phyloP scores from a whole-genome alignment of 805 yeast species.

The Yamadazyma sp. region DNA sequence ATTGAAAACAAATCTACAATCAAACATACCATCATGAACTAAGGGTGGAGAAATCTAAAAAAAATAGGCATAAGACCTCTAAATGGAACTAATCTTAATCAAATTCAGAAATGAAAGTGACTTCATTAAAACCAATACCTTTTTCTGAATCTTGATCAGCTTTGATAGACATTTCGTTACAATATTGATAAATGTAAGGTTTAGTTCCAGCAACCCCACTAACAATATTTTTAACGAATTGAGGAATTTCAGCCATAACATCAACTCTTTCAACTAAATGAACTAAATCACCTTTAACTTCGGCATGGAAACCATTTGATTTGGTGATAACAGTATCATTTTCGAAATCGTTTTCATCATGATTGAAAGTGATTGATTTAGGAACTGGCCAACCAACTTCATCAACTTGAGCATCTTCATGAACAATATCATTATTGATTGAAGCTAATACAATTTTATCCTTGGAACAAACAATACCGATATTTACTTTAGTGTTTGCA shows the following conservation, averaged over 20 bases:
- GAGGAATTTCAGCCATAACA: constrained; percentile 96
- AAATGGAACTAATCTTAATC: no score
- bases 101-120: constrained; percentile 65
- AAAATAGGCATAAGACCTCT: no score
- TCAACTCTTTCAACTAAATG: constrained; percentile 85
- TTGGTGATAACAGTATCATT: no score
- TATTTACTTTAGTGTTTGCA: constrained; percentile 73
- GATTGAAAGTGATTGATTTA: constrained; percentile 55
- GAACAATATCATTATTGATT: constrained; percentile 61
- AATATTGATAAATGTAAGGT: constrained; percentile 94
- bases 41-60: no score
- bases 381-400: constrained; percentile 95
- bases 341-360: constrained; percentile 39
- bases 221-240: constrained; percentile 87
- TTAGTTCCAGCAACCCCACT: constrained; percentile 93
- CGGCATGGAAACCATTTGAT: constrained; percentile 50
- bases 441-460: constrained; percentile 63
- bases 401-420: constrained; percentile 53
- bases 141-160: constrained; percentile 41
- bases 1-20: no score
- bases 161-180: constrained; percentile 57
- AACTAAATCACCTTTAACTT: constrained; percentile 57
- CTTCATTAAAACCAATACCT: constrained; percentile 74
- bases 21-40: no score
- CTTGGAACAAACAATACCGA: constrained; percentile 70